A percentile compares a stretch with the other conserved stretches of the same genome.
Conservation (phyloP, 2,329 filamentous ascomycete genomes). For the Monosporascus sp. region DNA sequence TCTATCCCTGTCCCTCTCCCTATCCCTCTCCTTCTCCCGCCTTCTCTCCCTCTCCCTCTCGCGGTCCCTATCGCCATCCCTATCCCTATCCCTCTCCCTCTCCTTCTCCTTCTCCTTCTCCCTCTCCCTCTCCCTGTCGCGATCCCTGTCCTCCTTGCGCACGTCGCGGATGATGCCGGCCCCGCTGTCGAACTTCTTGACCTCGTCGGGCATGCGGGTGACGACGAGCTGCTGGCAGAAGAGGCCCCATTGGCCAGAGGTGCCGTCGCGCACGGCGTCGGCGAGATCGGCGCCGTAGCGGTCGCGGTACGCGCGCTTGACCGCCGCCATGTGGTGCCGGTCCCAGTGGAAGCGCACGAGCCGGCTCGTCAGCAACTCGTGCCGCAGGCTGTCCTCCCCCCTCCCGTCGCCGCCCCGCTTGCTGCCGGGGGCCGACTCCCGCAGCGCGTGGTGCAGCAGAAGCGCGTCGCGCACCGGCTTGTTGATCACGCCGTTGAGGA, state of each 20-base stretch:
- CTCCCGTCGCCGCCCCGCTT: background rate
- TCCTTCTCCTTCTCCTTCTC: slow-evolving; percentile 5
- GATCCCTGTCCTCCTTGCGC: slow-evolving; percentile 8
- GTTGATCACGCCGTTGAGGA: slow-evolving; percentile 96
- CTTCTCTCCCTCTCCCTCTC: slow-evolving; percentile 6
- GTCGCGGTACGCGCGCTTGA: slow-evolving; percentile 74
- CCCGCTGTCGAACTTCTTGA: slow-evolving; percentile 45
- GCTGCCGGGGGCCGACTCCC: slow-evolving; percentile 43
- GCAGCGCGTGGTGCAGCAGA: slow-evolving; percentile 84
- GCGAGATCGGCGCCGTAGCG: slow-evolving; percentile 72
- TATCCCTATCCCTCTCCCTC: background rate
- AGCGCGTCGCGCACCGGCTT: slow-evolving; percentile 88
- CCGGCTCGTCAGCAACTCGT: slow-evolving; percentile 81
- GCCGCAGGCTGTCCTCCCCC: slow-evolving; percentile 64
- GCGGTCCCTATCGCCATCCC: no score
- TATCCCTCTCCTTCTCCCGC: slow-evolving; percentile 10
- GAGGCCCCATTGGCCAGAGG: slow-evolving; percentile 68
- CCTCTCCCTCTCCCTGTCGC: slow-evolving; percentile 9
- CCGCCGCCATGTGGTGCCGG: slow-evolving; percentile 67
- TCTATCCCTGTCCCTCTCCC: slow-evolving; percentile 5
- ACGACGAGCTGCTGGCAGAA: slow-evolving; percentile 70
- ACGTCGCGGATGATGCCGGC: slow-evolving; percentile 18
- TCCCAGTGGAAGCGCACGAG: slow-evolving; percentile 94
- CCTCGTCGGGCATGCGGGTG: slow-evolving; percentile 53
- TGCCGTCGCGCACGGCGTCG: slow-evolving; percentile 72